phyloP scores from a whole-genome alignment of 345 rosid genomes.

The Toxicodendron radicans region DNA sequence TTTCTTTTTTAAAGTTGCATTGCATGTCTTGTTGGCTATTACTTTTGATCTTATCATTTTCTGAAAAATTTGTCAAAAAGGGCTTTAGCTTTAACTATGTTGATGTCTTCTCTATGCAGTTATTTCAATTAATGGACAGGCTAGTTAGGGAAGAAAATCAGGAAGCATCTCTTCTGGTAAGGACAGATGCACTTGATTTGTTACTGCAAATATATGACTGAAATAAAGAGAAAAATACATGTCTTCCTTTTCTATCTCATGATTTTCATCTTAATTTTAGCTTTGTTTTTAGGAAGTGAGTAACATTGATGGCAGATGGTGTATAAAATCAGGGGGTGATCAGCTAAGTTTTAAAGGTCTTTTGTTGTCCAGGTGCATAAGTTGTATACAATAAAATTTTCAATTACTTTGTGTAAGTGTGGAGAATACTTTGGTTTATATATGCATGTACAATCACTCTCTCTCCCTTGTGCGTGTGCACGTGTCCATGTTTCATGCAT shows the following conservation, averaged over 20 bases:
- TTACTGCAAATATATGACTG: not conserved
- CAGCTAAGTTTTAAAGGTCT: conserved; percentile 63
- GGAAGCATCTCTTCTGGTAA: conserved; percentile 57
- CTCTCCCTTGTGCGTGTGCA: not conserved
- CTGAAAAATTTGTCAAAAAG: not conserved
- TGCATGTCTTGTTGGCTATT: not conserved
- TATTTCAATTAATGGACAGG: conserved; percentile 67
- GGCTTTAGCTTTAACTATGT: conserved; percentile 7
- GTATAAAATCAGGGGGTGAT: conserved; percentile 60
- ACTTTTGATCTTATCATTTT: not conserved
- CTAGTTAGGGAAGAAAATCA: conserved; percentile 58
- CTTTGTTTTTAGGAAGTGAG: conserved; percentile 52
- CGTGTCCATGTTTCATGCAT: not conserved
- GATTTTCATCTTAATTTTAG: conserved; percentile 17
- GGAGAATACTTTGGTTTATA: not conserved
- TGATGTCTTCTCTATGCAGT: conserved; percentile 45
- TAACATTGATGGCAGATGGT: conserved; percentile 81
- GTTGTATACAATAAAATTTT: conserved; percentile 9
- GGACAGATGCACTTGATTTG: conserved; percentile 1
- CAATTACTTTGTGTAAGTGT: not conserved
- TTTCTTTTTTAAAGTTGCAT: not conserved
- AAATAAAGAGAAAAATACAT: not conserved
- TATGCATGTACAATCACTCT: not conserved
- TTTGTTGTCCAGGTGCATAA: conserved; percentile 68
- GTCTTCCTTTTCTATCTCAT: conserved; percentile 21